Base-by-base conservation (phyloP, 768 basidiomycete species). In the Pleurotus citrinopileatus region DNA sequence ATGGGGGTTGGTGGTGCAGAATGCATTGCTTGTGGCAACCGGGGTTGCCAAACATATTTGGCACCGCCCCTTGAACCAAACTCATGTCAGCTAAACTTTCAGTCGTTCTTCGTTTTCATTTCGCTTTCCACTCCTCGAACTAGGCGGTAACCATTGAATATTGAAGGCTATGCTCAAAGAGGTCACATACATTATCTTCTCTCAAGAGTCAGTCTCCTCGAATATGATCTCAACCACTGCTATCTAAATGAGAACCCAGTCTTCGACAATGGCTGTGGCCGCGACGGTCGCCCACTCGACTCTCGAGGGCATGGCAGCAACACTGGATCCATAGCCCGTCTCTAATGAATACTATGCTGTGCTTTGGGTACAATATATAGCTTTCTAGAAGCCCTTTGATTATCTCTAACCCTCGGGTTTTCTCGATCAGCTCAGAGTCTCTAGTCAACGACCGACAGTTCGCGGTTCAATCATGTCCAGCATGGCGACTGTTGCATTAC, bases 401-500 rank as follows among this genome's bases (percentile, higher is more conserved):
- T 5, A 5, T 40, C 38, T 6, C 13, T 15, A 46, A 27, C 27
- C 45, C 28, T 32, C 27, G 27, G 25, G 25, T 28, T 28, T 47
- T 29, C 25, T 40, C 19, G 6, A 13, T 40, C 38, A 40, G 38
- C n/a, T n/a, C n/a, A n/a, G n/a, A n/a, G n/a, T n/a, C 38, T 40
- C 12, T 20, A 20, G 38, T 40, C 38, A 40, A 40, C 38, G 19
- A 23, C 45, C 17, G 26, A 17, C 12, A 20, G 45, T 47, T 27
- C 27, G 45, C 27, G 2, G 8, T 6, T 47, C 23, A n/a, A 45
- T 26, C 25, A 28, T 19, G 25, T 47, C 45, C 25, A 47, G 28
- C 45, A n/a, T 47, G 45, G 27, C 45, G n/a, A 47, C 45, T n/a
- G 45, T 47, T 47, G 45, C 26, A 29, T 13, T 47, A n/a, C 25